phyloP scores from a whole-genome alignment of 2,329 filamentous ascomycete species.

The Xylariales sp. region DNA sequence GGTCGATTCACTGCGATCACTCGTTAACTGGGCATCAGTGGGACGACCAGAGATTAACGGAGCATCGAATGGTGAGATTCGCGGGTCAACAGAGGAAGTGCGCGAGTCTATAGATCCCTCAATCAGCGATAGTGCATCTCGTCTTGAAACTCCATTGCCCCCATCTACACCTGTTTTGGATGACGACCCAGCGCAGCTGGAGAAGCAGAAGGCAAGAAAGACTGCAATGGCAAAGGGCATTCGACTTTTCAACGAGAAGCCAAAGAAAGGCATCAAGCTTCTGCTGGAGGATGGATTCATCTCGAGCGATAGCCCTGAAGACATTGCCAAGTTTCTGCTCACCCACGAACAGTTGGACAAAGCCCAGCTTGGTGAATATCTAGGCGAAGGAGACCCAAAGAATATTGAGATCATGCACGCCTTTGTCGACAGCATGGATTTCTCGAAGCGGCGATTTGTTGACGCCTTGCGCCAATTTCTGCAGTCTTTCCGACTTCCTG shows the following conservation, averaged over 20 bases:
- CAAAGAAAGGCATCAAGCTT: constrained; percentile 85
- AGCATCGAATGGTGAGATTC: constrained; percentile 44
- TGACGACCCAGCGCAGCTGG: constrained; percentile 90
- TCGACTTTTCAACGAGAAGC: constrained; percentile 94
- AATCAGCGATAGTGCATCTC: constrained; percentile 55
- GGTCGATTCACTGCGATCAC: constrained; percentile 80
- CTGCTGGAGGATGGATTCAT: constrained; percentile 86
- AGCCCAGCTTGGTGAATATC: constrained; percentile 84
- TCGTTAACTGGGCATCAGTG: constrained; percentile 83
- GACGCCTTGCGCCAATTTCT: constrained; percentile 88
- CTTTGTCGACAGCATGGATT: constrained; percentile 95
- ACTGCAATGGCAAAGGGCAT: constrained; percentile 87
- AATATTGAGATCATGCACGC: constrained; percentile 98
- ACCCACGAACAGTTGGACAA: constrained; percentile 85
- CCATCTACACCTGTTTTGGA: constrained; percentile 69
- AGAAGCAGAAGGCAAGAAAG: constrained; percentile 90
- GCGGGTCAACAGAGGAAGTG: constrained; percentile 49
- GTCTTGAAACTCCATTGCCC: constrained; percentile 52
- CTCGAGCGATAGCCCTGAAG: constrained; percentile 67
- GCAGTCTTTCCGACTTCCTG: constrained; percentile 90
- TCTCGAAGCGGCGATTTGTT: constrained; percentile 85
- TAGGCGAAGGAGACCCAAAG: constrained; percentile 88
- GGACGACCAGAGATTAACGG: constrained; percentile 58
- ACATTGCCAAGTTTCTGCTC: constrained; percentile 80
- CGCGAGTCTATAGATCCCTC: constrained; percentile 76